Evolutionary conservation across 306 rosid species (phyloP).

Genomic region (Trichosanthes truncata): DNA sequence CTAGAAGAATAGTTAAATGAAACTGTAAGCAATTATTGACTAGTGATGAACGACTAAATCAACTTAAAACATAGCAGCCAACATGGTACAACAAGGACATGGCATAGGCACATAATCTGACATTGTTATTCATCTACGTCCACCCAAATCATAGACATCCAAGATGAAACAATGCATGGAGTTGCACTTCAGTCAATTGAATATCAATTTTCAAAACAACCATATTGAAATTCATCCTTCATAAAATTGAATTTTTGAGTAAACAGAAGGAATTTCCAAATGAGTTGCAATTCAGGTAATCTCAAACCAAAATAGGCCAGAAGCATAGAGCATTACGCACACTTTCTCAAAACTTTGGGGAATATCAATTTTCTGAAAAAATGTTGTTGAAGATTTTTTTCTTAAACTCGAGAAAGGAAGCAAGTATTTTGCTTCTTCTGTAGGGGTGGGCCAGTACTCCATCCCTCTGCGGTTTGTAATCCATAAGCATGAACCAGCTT

Average conservation of each 20-base stretch:
- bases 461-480: constrained; percentile 84
- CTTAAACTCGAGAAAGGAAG: constrained; percentile 18
- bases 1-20: constrained; percentile 33
- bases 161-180: not conserved
- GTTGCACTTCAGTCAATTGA: not conserved
- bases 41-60: not conserved
- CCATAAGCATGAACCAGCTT: constrained; percentile 94
- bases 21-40: constrained; percentile 11
- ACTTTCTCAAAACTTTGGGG: constrained; percentile 74
- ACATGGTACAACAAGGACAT: not conserved
- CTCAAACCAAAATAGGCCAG: not conserved
- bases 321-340: constrained; percentile 29
- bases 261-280: not conserved
- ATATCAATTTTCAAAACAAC: not conserved
- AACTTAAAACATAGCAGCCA: constrained; percentile 12
- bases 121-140: not conserved
- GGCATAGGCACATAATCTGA: not conserved
- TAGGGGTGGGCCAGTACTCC: constrained; percentile 87
- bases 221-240: not conserved
- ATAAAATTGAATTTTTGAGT: not conserved
- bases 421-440: constrained; percentile 58
- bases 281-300: not conserved
- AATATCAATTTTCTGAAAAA: constrained; percentile 37
- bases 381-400: constrained; percentile 34
- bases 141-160: not conserved